Evolutionary conservation across 305 asterid genomes (phyloP).

Genomic region (Fraxinus albicans): DNA sequence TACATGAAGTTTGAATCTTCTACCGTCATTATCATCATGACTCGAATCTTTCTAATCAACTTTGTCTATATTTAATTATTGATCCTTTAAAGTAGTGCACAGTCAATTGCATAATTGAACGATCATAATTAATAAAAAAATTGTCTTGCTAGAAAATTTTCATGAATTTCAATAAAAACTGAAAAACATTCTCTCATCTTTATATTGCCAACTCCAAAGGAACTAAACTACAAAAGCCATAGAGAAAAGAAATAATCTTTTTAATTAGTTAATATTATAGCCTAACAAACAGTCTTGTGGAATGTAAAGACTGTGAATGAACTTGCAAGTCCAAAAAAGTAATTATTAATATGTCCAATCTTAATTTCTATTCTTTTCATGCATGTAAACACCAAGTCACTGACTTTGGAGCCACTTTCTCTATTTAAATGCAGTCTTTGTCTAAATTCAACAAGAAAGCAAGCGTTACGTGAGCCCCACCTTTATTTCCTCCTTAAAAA

Average conservation of each 20-base stretch:
- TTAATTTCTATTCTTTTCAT: background rate
- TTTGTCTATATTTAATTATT: too few species aligned
- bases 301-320: background rate
- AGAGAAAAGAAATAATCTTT: background rate
- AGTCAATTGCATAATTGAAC: background rate
- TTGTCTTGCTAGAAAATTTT: background rate
- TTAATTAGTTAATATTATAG: background rate
- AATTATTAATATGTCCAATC: background rate
- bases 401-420: background rate
- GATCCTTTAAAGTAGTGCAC: background rate
- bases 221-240: background rate
- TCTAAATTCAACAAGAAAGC: slow-evolving; percentile 16
- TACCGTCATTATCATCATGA: background rate
- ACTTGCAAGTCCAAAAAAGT: background rate
- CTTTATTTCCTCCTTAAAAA: background rate
- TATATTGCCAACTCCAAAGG: background rate
- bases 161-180: background rate
- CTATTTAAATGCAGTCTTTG: slow-evolving; percentile 27
- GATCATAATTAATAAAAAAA: background rate
- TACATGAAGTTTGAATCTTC: background rate
- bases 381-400: background rate
- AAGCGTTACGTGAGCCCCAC: slow-evolving; percentile 19
- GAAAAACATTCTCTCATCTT: background rate
- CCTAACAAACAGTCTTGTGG: background rate
- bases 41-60: background rate